Percentiles rank a stretch among this genome's conserved stretches.
These are phyloP conservation scores for Quillaja saponaria DNA, from an alignment of 306 rosid genomes.

Conservation along the genomic window DNA sequence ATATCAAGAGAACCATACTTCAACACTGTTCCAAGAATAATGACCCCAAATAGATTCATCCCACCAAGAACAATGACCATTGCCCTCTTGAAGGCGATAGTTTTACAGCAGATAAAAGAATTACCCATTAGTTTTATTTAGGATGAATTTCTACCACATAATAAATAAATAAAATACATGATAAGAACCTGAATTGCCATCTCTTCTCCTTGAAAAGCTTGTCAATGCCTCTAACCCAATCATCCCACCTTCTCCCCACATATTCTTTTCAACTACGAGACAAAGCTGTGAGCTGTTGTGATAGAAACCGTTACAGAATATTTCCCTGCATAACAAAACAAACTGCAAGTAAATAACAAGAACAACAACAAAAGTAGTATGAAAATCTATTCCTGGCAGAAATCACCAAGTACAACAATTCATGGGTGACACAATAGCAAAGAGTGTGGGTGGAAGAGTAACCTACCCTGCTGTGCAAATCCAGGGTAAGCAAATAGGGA, in stretches of 20 bases:
- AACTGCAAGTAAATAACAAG: constrained; percentile 24
- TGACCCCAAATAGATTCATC: constrained; percentile 90
- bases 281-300: constrained; percentile 89
- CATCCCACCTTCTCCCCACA: constrained; percentile 94
- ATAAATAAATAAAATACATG: neutral
- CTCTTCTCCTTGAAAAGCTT: constrained; percentile 76
- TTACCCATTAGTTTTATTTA: constrained; percentile 21
- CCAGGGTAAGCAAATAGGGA: no score
- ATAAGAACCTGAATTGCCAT: constrained; percentile 81
- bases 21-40: constrained; percentile 90
- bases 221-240: constrained; percentile 81
- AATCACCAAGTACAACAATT: neutral
- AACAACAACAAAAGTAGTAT: no score
- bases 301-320: constrained; percentile 89
- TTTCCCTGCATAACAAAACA: constrained; percentile 78
- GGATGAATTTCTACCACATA: constrained; percentile 15
- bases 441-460: no score
- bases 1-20: constrained; percentile 57
- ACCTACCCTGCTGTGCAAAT: no score
- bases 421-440: neutral
- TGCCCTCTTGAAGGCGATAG: constrained; percentile 71
- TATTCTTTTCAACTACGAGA: constrained; percentile 84
- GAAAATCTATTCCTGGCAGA: neutral
- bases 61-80: constrained; percentile 91
- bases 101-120: constrained; percentile 58